Conservation (phyloP, 208 protist genomes). For the Vickermania spadyakhi region DNA sequence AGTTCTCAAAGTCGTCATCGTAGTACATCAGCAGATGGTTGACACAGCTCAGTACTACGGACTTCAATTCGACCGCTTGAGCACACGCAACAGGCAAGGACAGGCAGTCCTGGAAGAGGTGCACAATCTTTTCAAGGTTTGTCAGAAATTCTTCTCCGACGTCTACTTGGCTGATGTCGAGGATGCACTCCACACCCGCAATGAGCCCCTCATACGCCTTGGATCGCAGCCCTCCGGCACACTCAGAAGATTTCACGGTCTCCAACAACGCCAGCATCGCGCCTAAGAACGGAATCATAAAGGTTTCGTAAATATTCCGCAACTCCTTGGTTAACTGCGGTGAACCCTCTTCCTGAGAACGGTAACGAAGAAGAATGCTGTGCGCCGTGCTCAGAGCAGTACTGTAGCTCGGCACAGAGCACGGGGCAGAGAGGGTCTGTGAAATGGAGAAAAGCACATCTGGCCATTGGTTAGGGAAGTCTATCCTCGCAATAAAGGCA, state of each 20-base stretch:
- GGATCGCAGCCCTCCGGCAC: conserved; percentile 3
- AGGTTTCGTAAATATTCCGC: conserved; percentile 42
- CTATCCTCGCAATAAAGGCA: conserved; percentile 74
- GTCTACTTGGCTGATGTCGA: conserved; percentile 84
- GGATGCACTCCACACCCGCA: conserved; percentile 63
- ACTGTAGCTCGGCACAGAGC: conserved; percentile 20
- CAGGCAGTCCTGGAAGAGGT: conserved; percentile 48
- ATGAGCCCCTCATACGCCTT: conserved; percentile 35
- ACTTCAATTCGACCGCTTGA: conserved; percentile 73
- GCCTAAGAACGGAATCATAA: conserved; percentile 20
- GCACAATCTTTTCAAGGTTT: conserved; percentile 59
- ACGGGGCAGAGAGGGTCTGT: conserved; percentile 17
- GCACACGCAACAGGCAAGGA: conserved; percentile 6
- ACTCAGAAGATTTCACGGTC: conserved; percentile 6
- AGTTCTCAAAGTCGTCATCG: conserved; percentile 91
- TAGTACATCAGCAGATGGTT: conserved; percentile 89
- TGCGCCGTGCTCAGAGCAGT: conserved; percentile 79
- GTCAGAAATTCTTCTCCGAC: conserved; percentile 93
- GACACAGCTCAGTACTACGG: conserved; percentile 74
- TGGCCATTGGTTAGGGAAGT: conserved; percentile 90
- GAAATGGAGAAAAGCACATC: conserved; percentile 68
- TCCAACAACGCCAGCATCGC: conserved; percentile 14
- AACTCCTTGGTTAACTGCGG: conserved; percentile 51
- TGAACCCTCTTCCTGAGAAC: conserved; percentile 38
- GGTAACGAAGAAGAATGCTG: conserved; percentile 89